A percentile compares a stretch with the other conserved stretches of the same genome.
These are phyloP conservation scores for Sparassis latifolia DNA, from an alignment of 1,284 basidiomycete species.

Conservation along the genomic window DNA sequence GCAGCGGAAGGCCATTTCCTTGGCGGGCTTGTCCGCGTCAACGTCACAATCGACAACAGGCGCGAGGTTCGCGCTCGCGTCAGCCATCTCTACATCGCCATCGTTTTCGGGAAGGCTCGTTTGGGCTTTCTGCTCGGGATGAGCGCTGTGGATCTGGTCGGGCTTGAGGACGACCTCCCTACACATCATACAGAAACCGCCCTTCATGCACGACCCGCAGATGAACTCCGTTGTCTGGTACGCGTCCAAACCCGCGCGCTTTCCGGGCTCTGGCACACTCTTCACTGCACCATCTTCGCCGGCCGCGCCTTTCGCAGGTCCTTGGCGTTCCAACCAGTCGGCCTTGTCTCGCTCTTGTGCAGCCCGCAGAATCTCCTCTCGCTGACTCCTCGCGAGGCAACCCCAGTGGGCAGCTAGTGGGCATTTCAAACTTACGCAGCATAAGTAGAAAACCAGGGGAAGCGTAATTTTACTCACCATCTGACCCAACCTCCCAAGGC, in stretches of 20 bases:
- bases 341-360: slow-evolving; percentile 45
- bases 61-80: slow-evolving; percentile 4
- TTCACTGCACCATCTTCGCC: slow-evolving; percentile 3
- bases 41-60: slow-evolving; percentile 6
- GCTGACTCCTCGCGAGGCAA: slow-evolving; percentile 62
- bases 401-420: slow-evolving; percentile 75
- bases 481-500: slow-evolving; percentile 78
- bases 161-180: slow-evolving; percentile 48
- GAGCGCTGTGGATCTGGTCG: slow-evolving; percentile 22
- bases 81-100: slow-evolving; percentile 14
- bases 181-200: slow-evolving; percentile 75
- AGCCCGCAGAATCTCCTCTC: slow-evolving; percentile 67
- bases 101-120: not conserved
- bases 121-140: not conserved
- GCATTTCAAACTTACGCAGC: slow-evolving; percentile 56
- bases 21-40: slow-evolving; percentile 17
- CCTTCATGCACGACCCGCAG: slow-evolving; percentile 71
- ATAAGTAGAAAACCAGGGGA: not conserved
- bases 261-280: slow-evolving; percentile 22
- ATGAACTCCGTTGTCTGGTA: slow-evolving; percentile 72
- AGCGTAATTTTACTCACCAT: slow-evolving; percentile 45
- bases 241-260: slow-evolving; percentile 39
- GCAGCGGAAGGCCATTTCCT: slow-evolving; percentile 70
- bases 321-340: slow-evolving; percentile 27
- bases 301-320: slow-evolving; percentile 3